phyloP scores from a whole-genome alignment of 768 basidiomycete genomes.

The Naganishia onofrii region DNA sequence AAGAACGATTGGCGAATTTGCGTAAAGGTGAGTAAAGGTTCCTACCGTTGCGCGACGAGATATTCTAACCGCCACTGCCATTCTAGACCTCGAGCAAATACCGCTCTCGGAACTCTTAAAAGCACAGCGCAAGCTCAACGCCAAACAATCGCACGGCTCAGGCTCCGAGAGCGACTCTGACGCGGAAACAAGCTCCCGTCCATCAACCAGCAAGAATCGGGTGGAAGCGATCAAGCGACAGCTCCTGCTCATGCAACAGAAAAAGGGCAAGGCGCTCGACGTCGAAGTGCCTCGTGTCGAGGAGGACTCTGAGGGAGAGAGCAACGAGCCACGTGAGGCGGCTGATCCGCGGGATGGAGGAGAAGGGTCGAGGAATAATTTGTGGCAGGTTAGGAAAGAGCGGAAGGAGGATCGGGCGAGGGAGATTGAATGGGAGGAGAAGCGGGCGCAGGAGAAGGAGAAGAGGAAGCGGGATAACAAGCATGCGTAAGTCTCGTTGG shows the following conservation, averaged over 20 bases:
- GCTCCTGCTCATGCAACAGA: constrained; percentile 41
- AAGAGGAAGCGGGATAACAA: constrained; percentile 69
- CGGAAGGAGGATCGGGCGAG: constrained; percentile 52
- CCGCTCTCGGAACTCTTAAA: constrained; percentile 66
- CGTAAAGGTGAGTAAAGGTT: constrained; percentile 38
- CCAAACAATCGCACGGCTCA: constrained; percentile 12
- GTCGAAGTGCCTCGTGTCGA: constrained; percentile 31
- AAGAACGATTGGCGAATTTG: constrained; percentile 29
- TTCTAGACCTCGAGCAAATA: constrained; percentile 61
- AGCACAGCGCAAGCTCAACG: constrained; percentile 61
- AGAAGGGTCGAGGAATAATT: constrained; percentile 29
- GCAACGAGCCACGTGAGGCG: constrained; percentile 19
- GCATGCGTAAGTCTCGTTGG: constrained; percentile 68
- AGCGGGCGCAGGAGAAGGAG: constrained; percentile 53
- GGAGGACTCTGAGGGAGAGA: constrained; percentile 42
- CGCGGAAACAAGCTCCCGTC: constrained; percentile 25
- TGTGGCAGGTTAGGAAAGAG: constrained; percentile 26
- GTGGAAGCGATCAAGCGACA: constrained; percentile 49
- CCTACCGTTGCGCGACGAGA: no score
- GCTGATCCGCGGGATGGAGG: constrained; percentile 21
- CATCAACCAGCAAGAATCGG: constrained; percentile 24
- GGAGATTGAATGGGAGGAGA: constrained; percentile 55
- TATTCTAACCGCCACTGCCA: background rate
- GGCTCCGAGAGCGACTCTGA: constrained; percentile 22
- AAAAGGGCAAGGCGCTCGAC: constrained; percentile 54